Evolutionary conservation across 805 yeast species (phyloP).

Genomic region (Starmerella vaccinii): DNA sequence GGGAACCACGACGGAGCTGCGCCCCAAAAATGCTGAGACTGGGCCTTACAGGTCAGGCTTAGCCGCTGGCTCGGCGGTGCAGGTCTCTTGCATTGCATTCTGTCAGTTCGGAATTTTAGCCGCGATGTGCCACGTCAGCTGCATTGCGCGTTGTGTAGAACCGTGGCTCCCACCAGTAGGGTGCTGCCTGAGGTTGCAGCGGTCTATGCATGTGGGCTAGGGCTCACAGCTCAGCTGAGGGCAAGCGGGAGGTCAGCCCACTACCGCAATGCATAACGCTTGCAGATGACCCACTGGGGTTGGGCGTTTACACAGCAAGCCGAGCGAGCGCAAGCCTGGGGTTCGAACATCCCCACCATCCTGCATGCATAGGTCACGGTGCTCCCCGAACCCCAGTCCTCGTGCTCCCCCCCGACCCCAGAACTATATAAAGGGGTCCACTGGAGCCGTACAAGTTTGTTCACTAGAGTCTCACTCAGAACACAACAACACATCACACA

Average conservation of each 20-base stretch:
- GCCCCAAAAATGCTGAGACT: background rate
- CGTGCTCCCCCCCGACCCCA: background rate
- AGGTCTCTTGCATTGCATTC: background rate
- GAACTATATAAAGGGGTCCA: background rate
- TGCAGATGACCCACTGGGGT: constrained; percentile 1
- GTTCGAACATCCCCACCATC: background rate
- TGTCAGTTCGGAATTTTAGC: background rate
- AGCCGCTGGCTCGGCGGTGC: background rate
- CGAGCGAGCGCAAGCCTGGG: constrained; percentile 2
- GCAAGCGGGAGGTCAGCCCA: background rate
- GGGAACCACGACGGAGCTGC: background rate
- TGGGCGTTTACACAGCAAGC: constrained; percentile 2
- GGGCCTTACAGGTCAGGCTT: too few species aligned
- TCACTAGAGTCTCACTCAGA: background rate
- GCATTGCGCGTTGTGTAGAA: background rate
- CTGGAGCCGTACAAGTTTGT: too few species aligned
- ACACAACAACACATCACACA: background rate
- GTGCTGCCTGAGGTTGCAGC: background rate
- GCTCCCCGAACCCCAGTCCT: background rate
- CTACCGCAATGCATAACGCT: constrained; percentile 6
- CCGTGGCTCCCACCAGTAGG: background rate
- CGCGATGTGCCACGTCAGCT: constrained; percentile 6
- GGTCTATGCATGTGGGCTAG: background rate
- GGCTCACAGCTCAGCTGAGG: background rate
- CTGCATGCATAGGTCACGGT: background rate